A percentile compares a stretch with the other conserved stretches of the same genome.
Conservation (phyloP, 768 basidiomycete genomes). For the Imleria badia region DNA sequence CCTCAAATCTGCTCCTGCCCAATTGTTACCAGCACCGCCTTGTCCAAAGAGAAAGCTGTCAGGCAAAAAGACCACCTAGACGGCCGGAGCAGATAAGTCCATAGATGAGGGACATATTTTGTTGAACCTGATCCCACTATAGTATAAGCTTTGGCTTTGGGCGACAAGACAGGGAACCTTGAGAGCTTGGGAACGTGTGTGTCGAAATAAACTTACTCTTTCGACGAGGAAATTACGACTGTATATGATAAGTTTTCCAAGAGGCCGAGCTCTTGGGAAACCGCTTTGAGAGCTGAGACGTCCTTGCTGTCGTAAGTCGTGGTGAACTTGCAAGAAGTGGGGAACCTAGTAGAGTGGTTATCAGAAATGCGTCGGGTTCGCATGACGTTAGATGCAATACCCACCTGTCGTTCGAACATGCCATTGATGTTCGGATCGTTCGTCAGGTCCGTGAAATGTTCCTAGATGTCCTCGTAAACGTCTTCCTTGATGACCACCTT, state of each 20-base stretch:
- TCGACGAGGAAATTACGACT: slow-evolving; percentile 82
- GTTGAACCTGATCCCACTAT: too few relatives aligned
- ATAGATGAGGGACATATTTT: too few relatives aligned
- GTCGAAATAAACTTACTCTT: slow-evolving; percentile 86
- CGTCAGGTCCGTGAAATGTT: slow-evolving; percentile 89
- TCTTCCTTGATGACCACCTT: slow-evolving; percentile 82
- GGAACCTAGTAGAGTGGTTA: slow-evolving; percentile 55
- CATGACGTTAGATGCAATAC: slow-evolving; percentile 10
- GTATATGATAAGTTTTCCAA: slow-evolving; percentile 72
- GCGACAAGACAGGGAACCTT: slow-evolving; percentile 86
- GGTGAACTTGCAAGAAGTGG: slow-evolving; percentile 55
- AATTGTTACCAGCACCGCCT: too few relatives aligned
- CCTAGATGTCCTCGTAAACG: slow-evolving; percentile 77
- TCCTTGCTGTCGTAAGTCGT: slow-evolving; percentile 81
- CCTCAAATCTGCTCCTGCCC: too few relatives aligned
- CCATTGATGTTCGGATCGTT: slow-evolving; percentile 96
- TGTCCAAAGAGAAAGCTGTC: too few relatives aligned
- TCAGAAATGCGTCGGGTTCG: neutral
- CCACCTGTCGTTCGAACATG: slow-evolving; percentile 91
- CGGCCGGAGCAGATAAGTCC: too few relatives aligned
- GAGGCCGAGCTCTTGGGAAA: slow-evolving; percentile 83
- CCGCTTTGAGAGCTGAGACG: slow-evolving; percentile 73
- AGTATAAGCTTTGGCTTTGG: slow-evolving; percentile 69
- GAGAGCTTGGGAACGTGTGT: slow-evolving; percentile 62
- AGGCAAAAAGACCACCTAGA: too few relatives aligned